Evolutionary conservation across 208 protist genomes (phyloP).

Genomic region (Leishmania major): DNA sequence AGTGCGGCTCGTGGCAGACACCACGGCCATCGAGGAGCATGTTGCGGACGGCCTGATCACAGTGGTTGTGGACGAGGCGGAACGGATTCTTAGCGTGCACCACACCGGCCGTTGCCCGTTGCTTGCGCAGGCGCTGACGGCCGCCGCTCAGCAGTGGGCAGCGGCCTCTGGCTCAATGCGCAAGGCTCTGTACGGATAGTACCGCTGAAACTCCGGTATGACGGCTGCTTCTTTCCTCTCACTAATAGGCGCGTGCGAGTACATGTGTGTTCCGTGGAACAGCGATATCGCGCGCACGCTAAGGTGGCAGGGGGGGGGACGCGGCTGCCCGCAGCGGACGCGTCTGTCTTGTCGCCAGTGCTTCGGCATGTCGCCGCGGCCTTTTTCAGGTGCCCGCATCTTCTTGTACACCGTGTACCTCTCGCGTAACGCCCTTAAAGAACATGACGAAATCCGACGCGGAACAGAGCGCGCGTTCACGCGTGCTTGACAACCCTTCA

Average conservation of each 20-base stretch:
- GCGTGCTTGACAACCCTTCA: not conserved
- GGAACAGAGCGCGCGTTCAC: not conserved
- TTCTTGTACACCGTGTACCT: not conserved
- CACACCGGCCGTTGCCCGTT: constrained; percentile 60
- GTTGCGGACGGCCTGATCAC: constrained; percentile 66
- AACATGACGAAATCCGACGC: not conserved
- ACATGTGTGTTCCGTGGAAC: not conserved
- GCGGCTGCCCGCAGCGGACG: too few species aligned
- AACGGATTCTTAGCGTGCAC: constrained; percentile 51
- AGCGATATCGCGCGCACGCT: not conserved
- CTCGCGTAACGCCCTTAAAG: not conserved
- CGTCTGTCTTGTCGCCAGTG: not conserved
- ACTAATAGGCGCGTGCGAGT: not conserved
- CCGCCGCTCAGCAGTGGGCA: constrained; percentile 33
- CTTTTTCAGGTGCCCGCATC: not conserved
- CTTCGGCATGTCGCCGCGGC: not conserved
- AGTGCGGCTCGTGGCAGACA: constrained; percentile 65
- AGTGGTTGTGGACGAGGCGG: constrained; percentile 61
- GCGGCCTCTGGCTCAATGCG: constrained; percentile 24
- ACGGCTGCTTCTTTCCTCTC: not conserved
- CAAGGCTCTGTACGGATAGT: constrained; percentile 23
- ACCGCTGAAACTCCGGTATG: not conserved
- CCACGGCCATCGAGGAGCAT: constrained; percentile 80
- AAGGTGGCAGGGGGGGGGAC: not conserved
- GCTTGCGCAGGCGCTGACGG: constrained; percentile 36